phyloP scores from a whole-genome alignment of 129 eudicot genomes.

The Tanacetum coccineum region DNA sequence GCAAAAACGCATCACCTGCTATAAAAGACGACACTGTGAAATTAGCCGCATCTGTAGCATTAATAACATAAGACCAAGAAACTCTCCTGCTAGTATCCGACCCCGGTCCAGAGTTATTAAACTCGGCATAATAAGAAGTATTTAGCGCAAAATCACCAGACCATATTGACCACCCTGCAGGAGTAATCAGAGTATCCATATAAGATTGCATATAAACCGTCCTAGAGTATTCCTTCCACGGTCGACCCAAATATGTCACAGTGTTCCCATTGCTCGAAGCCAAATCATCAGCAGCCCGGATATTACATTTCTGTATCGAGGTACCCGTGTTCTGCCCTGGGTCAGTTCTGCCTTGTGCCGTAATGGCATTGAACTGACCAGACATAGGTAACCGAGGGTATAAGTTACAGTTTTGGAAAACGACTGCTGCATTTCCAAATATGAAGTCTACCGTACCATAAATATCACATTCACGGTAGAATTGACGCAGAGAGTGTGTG shows the following conservation, averaged over 20 bases:
- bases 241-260: slow-evolving; percentile 52
- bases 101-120: slow-evolving; percentile 53
- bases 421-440: slow-evolving; percentile 54
- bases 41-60: slow-evolving; percentile 42
- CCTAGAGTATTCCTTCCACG: slow-evolving; percentile 54
- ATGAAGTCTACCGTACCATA: slow-evolving; percentile 66
- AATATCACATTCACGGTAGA: slow-evolving; percentile 50
- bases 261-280: slow-evolving; percentile 32
- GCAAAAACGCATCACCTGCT: slow-evolving; percentile 49
- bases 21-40: slow-evolving; percentile 47
- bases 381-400: slow-evolving; percentile 45
- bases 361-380: slow-evolving; percentile 58
- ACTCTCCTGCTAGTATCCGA: slow-evolving; percentile 43
- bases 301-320: slow-evolving; percentile 43
- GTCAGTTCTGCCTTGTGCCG: slow-evolving; percentile 61
- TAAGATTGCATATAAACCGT: slow-evolving; percentile 48
- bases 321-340: slow-evolving; percentile 53
- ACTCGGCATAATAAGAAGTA: slow-evolving; percentile 56
- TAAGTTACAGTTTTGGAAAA: slow-evolving; percentile 46
- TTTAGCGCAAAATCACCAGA: slow-evolving; percentile 45
- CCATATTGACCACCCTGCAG: slow-evolving; percentile 57
- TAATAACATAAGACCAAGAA: slow-evolving; percentile 44
- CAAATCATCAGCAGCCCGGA: slow-evolving; percentile 43
- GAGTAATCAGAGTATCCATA: slow-evolving; percentile 42
- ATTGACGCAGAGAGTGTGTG: slow-evolving; percentile 56